Base-by-base conservation (phyloP, 202 grass and related monocot species). In the Panicum virgatum region DNA sequence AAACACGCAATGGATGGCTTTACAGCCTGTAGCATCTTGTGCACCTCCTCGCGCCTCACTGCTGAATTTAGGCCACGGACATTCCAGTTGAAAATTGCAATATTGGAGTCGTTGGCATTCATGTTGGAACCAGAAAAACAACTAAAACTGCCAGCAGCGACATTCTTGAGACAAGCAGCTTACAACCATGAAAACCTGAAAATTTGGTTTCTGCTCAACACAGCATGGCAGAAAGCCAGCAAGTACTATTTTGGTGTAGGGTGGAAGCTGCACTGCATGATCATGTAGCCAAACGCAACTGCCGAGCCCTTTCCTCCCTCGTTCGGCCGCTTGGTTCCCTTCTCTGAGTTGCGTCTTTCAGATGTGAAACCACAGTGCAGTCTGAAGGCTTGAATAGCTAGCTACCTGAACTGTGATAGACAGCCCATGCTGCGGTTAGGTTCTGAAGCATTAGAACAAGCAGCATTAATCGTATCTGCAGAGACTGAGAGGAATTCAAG, bases 371-470 rank as follows among this genome's bases (percentile, higher is more conserved):
- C 59, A 7, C 59, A 62, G 59, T 12, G 1, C 20, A 2, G n/a
- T 9, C 7, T 44, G 20, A 74, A 25, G 53, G 7, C 72, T 13
- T 27, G 52, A 59, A 25, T 38, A n/a, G 51, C 22, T 54, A 19
- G 32, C 6, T 62, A 8, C 27, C n/a, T 16, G 53, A 39, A 7
- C 37, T 22, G 64, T 13, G 38, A 13, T 22, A 43, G 65, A 25
- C n/a, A 68, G 11, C 12, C 20, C 65, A 68, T 44, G 65, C 26
- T 68, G 46, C 59, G 6, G 56, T 36, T 30, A 52, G 69, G 82
- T 7, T 61, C 39, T 78, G 83, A 63, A 78, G 16, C 26, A 37
- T 71, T 42, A 40, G 63, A 77, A 12, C 52, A 76, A 59, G 42
- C 18, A 47, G 44, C n/a, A 61, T 29, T 38, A 1, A 0, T 14